A percentile compares a stretch with the other conserved stretches of the same genome.
These are phyloP conservation scores for Xenoacremonium recifei DNA, from an alignment of 2,329 filamentous ascomycete species.

Conservation along the genomic window DNA sequence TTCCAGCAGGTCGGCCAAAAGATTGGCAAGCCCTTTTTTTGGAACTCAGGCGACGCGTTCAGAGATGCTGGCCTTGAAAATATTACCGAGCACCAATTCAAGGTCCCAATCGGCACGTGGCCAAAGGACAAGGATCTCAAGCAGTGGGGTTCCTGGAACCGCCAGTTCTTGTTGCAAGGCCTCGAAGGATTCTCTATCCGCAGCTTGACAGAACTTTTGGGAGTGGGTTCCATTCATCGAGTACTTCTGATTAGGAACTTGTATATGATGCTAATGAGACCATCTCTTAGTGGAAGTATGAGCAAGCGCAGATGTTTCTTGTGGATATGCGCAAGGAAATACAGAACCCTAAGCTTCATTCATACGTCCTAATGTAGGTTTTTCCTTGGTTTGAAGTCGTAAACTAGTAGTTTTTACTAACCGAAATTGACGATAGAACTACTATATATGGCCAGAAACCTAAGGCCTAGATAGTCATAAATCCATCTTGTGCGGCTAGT, in stretches of 20 bases:
- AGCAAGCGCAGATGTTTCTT: slow-evolving; percentile 16
- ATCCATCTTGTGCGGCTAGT: too few relatives aligned
- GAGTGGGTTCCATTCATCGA: slow-evolving; percentile 5
- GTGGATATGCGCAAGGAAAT: slow-evolving; percentile 14
- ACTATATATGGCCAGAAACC: slow-evolving; percentile 8
- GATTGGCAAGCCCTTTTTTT: slow-evolving; percentile 16
- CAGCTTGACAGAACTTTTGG: slow-evolving; percentile 14
- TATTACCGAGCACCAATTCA: slow-evolving; percentile 10
- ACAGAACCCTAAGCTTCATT: slow-evolving; percentile 10
- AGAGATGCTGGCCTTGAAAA: slow-evolving; percentile 15
- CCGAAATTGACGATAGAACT: slow-evolving; percentile 1
- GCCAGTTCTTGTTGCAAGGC: slow-evolving; percentile 14
- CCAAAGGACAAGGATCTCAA: slow-evolving; percentile 25
- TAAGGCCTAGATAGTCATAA: background rate
- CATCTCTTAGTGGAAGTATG: slow-evolving; percentile 12
- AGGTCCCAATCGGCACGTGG: slow-evolving; percentile 22
- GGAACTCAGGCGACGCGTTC: slow-evolving; percentile 12
- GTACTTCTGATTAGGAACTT: background rate
- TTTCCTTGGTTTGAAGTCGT: background rate
- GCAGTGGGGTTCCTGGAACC: slow-evolving; percentile 18
- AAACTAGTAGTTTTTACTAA: background rate
- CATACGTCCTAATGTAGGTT: slow-evolving; percentile 14
- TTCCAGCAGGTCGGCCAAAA: slow-evolving; percentile 14
- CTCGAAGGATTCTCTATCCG: slow-evolving; percentile 21
- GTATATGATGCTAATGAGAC: slow-evolving; percentile 1